phyloP scores from a whole-genome alignment of 495 filamentous ascomycete species.

The Hyaloscypha variabilis region DNA sequence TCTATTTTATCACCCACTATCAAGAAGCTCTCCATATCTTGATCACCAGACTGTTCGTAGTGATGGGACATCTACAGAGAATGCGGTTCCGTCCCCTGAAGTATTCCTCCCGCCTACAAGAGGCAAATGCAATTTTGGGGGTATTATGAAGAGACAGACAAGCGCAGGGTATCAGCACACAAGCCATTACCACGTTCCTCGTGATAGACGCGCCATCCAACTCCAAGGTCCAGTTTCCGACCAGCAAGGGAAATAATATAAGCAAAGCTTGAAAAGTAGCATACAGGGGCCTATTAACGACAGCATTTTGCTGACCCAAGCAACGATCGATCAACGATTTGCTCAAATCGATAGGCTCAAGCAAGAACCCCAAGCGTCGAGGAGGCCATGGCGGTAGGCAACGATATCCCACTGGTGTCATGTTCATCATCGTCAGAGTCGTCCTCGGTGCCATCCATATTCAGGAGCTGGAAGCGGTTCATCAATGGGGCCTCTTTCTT shows the following conservation, averaged over 20 bases:
- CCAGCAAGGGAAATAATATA: background rate
- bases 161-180: constrained; percentile 22
- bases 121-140: constrained; percentile 16
- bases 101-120: background rate
- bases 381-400: constrained; percentile 14
- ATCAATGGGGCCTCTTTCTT: constrained; percentile 37
- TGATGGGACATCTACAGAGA: constrained; percentile 11
- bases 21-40: constrained; percentile 1
- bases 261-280: background rate
- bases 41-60: constrained; percentile 1
- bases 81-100: background rate
- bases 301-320: background rate
- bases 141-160: background rate
- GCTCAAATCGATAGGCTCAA: constrained; percentile 10
- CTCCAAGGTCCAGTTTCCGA: background rate
- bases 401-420: constrained; percentile 21
- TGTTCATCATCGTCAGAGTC: constrained; percentile 24
- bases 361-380: constrained; percentile 20
- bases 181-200: constrained; percentile 2
- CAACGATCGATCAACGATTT: background rate
- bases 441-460: constrained; percentile 49
- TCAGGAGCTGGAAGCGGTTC: constrained; percentile 70
- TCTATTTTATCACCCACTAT: constrained; percentile 2
- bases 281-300: background rate
- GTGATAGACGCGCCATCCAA: constrained; percentile 16